A percentile compares a stretch with the other conserved stretches of the same genome.
These are phyloP conservation scores for Aspergillus cavernicola DNA, from an alignment of 495 filamentous ascomycete species.

Conservation along the genomic window DNA sequence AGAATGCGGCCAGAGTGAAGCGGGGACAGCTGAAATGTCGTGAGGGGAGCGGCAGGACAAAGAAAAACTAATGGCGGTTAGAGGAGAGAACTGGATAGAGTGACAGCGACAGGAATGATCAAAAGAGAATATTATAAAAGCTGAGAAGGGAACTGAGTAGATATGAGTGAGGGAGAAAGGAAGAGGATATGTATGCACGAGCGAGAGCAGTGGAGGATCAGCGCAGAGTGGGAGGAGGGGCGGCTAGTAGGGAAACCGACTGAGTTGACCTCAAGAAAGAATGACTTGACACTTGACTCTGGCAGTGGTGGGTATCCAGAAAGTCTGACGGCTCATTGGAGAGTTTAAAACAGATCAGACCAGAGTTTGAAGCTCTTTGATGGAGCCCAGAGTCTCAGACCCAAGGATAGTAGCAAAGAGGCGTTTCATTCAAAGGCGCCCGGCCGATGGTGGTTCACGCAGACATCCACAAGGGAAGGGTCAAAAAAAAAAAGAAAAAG, in stretches of 20 bases:
- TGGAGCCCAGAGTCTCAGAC: constrained; percentile 12
- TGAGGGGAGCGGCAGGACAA: constrained; percentile 18
- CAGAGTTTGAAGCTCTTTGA: constrained; percentile 14
- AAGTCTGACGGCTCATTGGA: constrained; percentile 23
- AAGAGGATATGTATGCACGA: constrained; percentile 4
- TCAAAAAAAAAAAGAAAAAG: neutral
- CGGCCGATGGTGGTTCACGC: constrained; percentile 8
- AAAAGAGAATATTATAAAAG: neutral
- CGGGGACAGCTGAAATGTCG: constrained; percentile 15
- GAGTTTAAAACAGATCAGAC: constrained; percentile 12
- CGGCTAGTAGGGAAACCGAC: constrained; percentile 27
- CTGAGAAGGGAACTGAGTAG: neutral
- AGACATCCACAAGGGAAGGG: neutral
- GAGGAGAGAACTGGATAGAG: constrained; percentile 5
- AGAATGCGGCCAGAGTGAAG: constrained; percentile 29
- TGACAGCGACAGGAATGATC: constrained; percentile 1
- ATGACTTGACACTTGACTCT: constrained; percentile 2
- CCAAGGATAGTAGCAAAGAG: constrained; percentile 7
- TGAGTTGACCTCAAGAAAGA: neutral
- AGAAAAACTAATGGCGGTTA: constrained; percentile 13
- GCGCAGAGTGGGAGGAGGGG: constrained; percentile 16
- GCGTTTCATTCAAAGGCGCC: constrained; percentile 2
- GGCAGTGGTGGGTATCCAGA: constrained; percentile 21
- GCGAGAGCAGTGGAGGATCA: constrained; percentile 5
- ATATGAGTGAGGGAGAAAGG: constrained; percentile 8